phyloP scores from a whole-genome alignment of 23 red algal species.

The Agarophyton chilense region DNA sequence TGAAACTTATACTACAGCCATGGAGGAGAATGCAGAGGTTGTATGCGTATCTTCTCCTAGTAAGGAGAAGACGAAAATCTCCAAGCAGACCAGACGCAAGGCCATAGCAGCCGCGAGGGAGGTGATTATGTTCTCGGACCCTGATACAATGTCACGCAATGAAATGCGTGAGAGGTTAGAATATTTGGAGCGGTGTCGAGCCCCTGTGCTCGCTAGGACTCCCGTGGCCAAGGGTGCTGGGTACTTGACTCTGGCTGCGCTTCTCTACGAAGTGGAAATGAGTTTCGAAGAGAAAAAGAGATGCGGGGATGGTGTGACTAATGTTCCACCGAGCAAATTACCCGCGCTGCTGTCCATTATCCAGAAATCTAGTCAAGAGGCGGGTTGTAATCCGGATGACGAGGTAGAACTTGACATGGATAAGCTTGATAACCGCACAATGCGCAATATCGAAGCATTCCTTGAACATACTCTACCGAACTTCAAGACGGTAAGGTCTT shows the following conservation, averaged over 20 bases:
- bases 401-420: slow-evolving; percentile 81
- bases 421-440: slow-evolving; percentile 57
- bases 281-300: slow-evolving; percentile 70
- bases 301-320: slow-evolving; percentile 29
- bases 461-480: slow-evolving; percentile 64
- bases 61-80: neutral
- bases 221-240: slow-evolving; percentile 59
- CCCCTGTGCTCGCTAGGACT: slow-evolving; percentile 44
- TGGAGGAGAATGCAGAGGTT: neutral
- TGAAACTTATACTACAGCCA: neutral
- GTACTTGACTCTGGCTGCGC: slow-evolving; percentile 49
- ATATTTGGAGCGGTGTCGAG: slow-evolving; percentile 38
- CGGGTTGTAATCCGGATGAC: slow-evolving; percentile 3
- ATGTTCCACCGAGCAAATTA: slow-evolving; percentile 56
- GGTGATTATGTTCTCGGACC: slow-evolving; percentile 26
- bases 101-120: neutral
- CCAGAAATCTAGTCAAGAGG: slow-evolving; percentile 13
- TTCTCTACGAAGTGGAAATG: slow-evolving; percentile 67
- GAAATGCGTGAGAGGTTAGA: slow-evolving; percentile 51
- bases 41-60: slow-evolving; percentile 1
- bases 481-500: slow-evolving; percentile 51
- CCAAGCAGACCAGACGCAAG: slow-evolving; percentile 8
- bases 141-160: neutral
- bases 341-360: slow-evolving; percentile 47
- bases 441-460: slow-evolving; percentile 82